Percentiles rank a stretch among this genome's conserved stretches.
Conservation (phyloP, 768 basidiomycete species). For the Suillus paluster region DNA sequence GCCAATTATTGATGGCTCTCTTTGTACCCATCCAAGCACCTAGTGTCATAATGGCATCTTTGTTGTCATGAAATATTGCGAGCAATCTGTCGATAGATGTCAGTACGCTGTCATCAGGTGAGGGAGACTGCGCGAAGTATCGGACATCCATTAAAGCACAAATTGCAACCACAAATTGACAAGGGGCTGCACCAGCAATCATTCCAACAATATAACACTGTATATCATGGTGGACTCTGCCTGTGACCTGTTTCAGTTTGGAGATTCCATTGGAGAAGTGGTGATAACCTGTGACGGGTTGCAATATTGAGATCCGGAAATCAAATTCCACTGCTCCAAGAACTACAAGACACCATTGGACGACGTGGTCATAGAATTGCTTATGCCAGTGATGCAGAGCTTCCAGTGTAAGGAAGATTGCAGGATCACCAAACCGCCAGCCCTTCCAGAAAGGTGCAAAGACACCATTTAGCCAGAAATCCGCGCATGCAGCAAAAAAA, state of each 20-base stretch:
- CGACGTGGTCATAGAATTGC: slow-evolving; percentile 42
- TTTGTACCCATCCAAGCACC: slow-evolving; percentile 25
- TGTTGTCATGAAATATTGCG: slow-evolving; percentile 37
- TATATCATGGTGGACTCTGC: slow-evolving; percentile 41
- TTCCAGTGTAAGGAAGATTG: no score
- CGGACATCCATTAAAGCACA: slow-evolving; percentile 42
- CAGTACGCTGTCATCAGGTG: slow-evolving; percentile 26
- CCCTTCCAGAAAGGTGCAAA: no score
- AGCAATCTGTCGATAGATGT: slow-evolving; percentile 24
- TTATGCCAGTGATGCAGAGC: slow-evolving; percentile 44
- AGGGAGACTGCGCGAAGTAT: slow-evolving; percentile 38
- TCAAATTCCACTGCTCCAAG: slow-evolving; percentile 39
- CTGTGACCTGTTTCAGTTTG: slow-evolving; percentile 45
- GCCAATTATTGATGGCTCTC: slow-evolving; percentile 35
- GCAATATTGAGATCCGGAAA: slow-evolving; percentile 39
- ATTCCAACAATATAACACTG: slow-evolving; percentile 34
- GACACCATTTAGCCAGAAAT: no score
- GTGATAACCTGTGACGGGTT: slow-evolving; percentile 37
- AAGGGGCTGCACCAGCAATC: slow-evolving; percentile 37
- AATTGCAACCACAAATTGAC: slow-evolving; percentile 36
- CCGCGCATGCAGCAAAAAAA: no score
- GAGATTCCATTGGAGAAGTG: slow-evolving; percentile 45
- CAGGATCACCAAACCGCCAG: no score
- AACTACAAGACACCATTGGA: slow-evolving; percentile 40
- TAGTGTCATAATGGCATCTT: slow-evolving; percentile 35